phyloP scores from a whole-genome alignment of 2,329 filamentous ascomycete genomes.

The Phaeosphaeria sp. region DNA sequence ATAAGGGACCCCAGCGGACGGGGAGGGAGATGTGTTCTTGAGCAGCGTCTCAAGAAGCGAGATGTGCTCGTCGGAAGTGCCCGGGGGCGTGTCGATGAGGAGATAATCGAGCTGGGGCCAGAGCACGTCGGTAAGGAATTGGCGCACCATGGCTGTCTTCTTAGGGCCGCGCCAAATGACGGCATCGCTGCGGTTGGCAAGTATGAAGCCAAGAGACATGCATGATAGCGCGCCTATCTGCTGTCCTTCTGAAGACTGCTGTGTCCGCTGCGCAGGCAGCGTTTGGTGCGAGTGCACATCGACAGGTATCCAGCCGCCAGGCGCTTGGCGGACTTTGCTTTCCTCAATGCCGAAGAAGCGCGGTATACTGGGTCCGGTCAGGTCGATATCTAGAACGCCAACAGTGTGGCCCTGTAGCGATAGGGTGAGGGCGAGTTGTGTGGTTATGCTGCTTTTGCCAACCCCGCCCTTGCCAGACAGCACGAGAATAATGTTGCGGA shows the following conservation, averaged over 20 bases:
- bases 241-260: conserved; percentile 15
- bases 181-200: conserved; percentile 82
- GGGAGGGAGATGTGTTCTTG: conserved; percentile 34
- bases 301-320: conserved; percentile 91
- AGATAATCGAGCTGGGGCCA: conserved; percentile 90
- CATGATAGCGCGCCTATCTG: conserved; percentile 72
- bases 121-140: conserved; percentile 89
- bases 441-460: conserved; percentile 97
- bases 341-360: conserved; percentile 90
- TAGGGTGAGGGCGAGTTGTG: conserved; percentile 90
- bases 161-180: conserved; percentile 98
- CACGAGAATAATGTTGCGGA: conserved; percentile 80
- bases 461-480: conserved; percentile 98
- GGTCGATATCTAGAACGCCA: conserved; percentile 93
- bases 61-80: conserved; percentile 96
- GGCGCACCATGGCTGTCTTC: conserved; percentile 98
- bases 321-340: conserved; percentile 88
- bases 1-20: conserved; percentile 17
- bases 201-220: conserved; percentile 92
- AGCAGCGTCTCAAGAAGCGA: conserved; percentile 85
- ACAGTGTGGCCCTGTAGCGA: conserved; percentile 85
- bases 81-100: conserved; percentile 93
- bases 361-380: conserved; percentile 95
- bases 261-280: conserved; percentile 16
- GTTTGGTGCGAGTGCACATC: conserved; percentile 70